A percentile compares a stretch with the other conserved stretches of the same genome.
These are phyloP conservation scores for Boletus barrowsii DNA, from an alignment of 768 basidiomycete genomes.

Conservation along the genomic window DNA sequence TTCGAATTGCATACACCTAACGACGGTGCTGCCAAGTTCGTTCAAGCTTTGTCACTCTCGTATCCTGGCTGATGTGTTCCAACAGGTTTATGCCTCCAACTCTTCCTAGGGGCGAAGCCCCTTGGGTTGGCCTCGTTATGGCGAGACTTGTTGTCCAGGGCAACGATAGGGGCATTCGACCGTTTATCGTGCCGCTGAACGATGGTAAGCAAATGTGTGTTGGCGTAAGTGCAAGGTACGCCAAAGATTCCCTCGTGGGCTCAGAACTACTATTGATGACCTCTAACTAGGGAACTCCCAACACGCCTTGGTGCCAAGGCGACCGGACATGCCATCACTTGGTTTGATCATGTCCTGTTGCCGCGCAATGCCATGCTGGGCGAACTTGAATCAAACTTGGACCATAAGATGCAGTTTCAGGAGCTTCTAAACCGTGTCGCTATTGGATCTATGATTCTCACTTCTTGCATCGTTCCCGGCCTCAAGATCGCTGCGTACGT, in stretches of 20 bases:
- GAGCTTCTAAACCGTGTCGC: background rate
- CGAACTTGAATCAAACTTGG: background rate
- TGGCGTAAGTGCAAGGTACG: background rate
- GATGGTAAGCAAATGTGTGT: background rate
- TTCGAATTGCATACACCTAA: background rate
- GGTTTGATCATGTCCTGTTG: background rate
- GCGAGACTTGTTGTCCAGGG: background rate
- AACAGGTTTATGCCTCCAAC: background rate
- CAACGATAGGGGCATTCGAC: background rate
- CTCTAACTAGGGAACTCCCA: background rate
- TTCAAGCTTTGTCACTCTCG: background rate
- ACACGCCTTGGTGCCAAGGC: background rate
- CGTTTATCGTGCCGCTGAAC: background rate
- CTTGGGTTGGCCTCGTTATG: background rate
- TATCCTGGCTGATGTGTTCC: background rate
- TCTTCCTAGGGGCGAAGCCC: background rate
- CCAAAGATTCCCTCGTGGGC: background rate
- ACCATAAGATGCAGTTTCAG: background rate
- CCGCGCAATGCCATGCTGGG: background rate
- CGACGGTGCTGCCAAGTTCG: background rate
- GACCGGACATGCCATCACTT: background rate
- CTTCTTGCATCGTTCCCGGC: background rate
- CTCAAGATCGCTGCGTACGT: slow-evolving; percentile 1
- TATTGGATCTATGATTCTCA: background rate
- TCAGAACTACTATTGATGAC: background rate